A percentile compares a stretch with the other conserved stretches of the same genome.
These are phyloP conservation scores for Fusarium redolens DNA, from an alignment of 2,329 filamentous ascomycete species.

Conservation along the genomic window DNA sequence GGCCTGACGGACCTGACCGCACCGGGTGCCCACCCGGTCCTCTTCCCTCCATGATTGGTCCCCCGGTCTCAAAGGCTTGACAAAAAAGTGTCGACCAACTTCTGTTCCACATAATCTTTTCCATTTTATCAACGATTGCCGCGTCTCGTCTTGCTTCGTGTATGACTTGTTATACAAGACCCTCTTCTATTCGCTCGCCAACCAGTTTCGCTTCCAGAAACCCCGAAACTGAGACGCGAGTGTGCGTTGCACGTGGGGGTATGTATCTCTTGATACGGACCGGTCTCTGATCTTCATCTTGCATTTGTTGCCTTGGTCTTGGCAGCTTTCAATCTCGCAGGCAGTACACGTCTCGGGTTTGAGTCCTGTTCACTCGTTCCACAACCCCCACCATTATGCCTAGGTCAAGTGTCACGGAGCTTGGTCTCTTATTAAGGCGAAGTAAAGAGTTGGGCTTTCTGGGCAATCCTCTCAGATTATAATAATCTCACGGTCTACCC, in stretches of 20 bases:
- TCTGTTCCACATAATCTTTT: conserved; percentile 17
- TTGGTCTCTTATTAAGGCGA: neutral
- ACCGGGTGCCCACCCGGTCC: conserved; percentile 39
- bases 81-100: conserved; percentile 28
- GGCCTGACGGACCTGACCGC: conserved; percentile 30
- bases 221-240: conserved; percentile 1
- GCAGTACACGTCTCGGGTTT: neutral
- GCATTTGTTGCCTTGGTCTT: neutral
- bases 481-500: neutral
- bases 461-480: neutral
- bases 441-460: neutral
- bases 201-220: conserved; percentile 12
- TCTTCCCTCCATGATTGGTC: conserved; percentile 16
- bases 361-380: neutral
- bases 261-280: conserved; percentile 15
- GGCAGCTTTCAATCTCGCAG: neutral
- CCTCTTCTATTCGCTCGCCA: conserved; percentile 20
- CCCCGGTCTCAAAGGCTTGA: conserved; percentile 8
- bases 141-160: conserved; percentile 3
- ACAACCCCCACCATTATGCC: neutral
- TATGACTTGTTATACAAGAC: conserved; percentile 7
- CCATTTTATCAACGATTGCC: conserved; percentile 22
- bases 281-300: conserved; percentile 8
- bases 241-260: conserved; percentile 21
- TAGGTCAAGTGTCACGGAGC: too few relatives aligned